Conservation (phyloP, 2,329 filamentous ascomycete species). For the Alternaria rosae region DNA sequence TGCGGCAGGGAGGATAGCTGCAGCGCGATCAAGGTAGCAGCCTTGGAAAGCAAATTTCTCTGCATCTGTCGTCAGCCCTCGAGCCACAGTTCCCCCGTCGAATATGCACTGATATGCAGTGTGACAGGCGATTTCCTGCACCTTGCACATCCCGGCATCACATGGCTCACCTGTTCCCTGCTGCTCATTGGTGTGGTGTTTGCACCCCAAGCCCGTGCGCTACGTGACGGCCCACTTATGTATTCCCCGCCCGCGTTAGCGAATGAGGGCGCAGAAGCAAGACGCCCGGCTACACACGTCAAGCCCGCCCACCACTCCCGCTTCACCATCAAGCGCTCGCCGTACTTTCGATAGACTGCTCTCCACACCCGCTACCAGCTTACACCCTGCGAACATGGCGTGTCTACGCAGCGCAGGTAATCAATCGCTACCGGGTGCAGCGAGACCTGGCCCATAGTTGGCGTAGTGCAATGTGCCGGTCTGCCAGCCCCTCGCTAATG, state of each 20-base stretch:
- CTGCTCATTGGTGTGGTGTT: conserved; percentile 39
- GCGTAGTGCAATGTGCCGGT: conserved; percentile 37
- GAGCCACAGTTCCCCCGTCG: conserved; percentile 17
- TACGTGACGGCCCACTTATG: conserved; percentile 22
- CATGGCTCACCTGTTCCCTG: conserved; percentile 24
- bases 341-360: conserved; percentile 46
- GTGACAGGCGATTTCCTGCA: conserved; percentile 43
- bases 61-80: conserved; percentile 26
- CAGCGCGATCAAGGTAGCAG: conserved; percentile 15
- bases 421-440: conserved; percentile 40
- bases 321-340: conserved; percentile 46
- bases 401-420: conserved; percentile 42
- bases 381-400: conserved; percentile 40
- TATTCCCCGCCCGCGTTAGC: conserved; percentile 32
- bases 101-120: conserved; percentile 45
- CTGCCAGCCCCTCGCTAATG: conserved; percentile 30
- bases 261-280: conserved; percentile 30
- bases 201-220: conserved; percentile 36
- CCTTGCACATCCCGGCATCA: conserved; percentile 33
- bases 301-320: conserved; percentile 41
- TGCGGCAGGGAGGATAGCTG: conserved; percentile 34
- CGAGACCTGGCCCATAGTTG: conserved; percentile 32
- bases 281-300: conserved; percentile 37
- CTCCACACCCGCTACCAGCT: conserved; percentile 36
- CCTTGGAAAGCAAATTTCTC: conserved; percentile 22